Conservation (phyloP, 352 stramenopile genomes). For the Blastocystis sp. region DNA sequence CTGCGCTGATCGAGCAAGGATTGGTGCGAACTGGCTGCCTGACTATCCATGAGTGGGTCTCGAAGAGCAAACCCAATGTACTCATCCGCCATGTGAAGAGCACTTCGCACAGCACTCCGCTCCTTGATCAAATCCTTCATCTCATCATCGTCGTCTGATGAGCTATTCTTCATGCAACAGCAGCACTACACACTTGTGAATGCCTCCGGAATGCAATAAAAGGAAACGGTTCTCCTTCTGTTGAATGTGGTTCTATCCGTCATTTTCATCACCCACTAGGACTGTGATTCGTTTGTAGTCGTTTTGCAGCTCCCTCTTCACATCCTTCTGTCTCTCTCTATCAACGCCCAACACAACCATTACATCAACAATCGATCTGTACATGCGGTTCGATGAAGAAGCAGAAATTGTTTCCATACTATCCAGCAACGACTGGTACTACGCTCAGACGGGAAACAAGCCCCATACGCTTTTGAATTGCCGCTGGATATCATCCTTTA, state of each 20-base stretch:
- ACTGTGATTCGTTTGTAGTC: slow-evolving; percentile 46
- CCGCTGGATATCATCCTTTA: slow-evolving; percentile 13
- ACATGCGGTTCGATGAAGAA: not conserved
- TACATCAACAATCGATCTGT: slow-evolving; percentile 53
- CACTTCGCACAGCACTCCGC: slow-evolving; percentile 9
- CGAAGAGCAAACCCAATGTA: slow-evolving; percentile 23
- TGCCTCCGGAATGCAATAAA: not conserved
- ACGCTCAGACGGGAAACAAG: not conserved
- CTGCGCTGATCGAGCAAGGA: not conserved
- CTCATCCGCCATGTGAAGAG: slow-evolving; percentile 41
- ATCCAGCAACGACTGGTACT: slow-evolving; percentile 32
- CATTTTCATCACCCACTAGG: not conserved
- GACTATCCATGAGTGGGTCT: not conserved
- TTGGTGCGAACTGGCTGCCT: not conserved
- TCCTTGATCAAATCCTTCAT: slow-evolving; percentile 43
- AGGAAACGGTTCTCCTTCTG: slow-evolving; percentile 22
- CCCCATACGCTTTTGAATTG: not conserved
- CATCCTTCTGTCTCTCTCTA: slow-evolving; percentile 13
- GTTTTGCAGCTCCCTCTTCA: slow-evolving; percentile 15
- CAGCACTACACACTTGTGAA: not conserved
- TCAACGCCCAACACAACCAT: not conserved
- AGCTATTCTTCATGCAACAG: slow-evolving; percentile 2
- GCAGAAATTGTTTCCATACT: not conserved
- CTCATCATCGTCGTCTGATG: slow-evolving; percentile 16
- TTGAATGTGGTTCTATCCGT: slow-evolving; percentile 31